Base-by-base conservation (phyloP, 805 yeast genomes). In the Candida sakaeoensis region DNA sequence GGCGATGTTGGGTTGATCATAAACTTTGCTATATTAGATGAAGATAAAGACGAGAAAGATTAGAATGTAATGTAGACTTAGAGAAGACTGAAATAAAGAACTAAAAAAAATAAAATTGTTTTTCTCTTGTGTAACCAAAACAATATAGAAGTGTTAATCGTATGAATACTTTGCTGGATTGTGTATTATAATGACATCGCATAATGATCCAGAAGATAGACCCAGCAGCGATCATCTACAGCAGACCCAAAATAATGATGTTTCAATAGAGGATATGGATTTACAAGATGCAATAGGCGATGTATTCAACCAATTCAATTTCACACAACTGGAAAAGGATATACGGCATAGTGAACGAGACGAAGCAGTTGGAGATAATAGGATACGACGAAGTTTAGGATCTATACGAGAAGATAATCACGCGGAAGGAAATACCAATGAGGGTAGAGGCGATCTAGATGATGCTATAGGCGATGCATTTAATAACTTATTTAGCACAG, bases 231-330 rank as follows among this genome's bases (percentile, higher is more conserved):
- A 27, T 27, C 13, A 15, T 24, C 30, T 14, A 33, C 27, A 12
- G 13, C 31, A 28, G 8, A 30, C 22, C 25, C 35, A 32, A 14
- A 9, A 21, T 19, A 16, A 29, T 32, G 7, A 29, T 29, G 12
- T 7, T 5, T 33, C 26, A n/a, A 23, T 21, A n/a, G 33, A 38
- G 13, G 42, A 38, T 17, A 14, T 31, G 18, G 62, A 56, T 19
- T 46, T 62, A 33, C 63, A 63, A 39, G 56, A 54, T 32, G 68
- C 69, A 25, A 63, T 67, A 30, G 71, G 68, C 13, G 61, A 62
- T 44, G 72, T 64, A 1, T 63, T 68, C 44, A 55, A 54, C 47
- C 66, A 51, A 46, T 63, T 58, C 46, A 60, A 49, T 40, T 48
- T 46, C 21, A 21, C n/a, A 13, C 8, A n/a, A n/a, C n/a, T n/a